phyloP scores from a whole-genome alignment of 208 protist genomes.

The Leishmania turanica region DNA sequence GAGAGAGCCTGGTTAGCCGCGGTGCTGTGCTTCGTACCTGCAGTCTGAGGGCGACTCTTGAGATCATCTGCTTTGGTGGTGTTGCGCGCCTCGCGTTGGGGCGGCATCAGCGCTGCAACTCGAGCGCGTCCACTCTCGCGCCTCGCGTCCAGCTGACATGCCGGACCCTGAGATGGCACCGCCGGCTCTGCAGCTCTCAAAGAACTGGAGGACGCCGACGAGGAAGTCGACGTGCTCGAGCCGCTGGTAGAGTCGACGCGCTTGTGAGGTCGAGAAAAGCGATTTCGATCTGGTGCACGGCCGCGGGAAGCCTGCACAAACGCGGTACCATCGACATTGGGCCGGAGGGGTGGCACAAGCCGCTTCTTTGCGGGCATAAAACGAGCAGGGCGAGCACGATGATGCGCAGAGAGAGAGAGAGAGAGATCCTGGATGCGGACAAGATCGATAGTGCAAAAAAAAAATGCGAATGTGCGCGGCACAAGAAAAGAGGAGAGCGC shows the following conservation, averaged over 20 bases:
- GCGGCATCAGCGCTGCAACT: background rate
- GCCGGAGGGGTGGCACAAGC: conserved; percentile 35
- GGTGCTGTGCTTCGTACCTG: background rate
- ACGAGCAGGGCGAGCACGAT: background rate
- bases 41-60: background rate
- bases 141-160: background rate
- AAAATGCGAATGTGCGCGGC: background rate
- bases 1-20: no score
- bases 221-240: conserved; percentile 4
- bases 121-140: background rate
- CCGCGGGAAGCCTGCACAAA: conserved; percentile 27
- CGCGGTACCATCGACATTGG: conserved; percentile 41
- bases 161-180: background rate
- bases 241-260: background rate
- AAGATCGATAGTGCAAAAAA: background rate
- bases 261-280: conserved; percentile 4
- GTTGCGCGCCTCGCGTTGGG: background rate
- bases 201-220: conserved; percentile 3
- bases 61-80: background rate
- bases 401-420: background rate
- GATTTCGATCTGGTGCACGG: conserved; percentile 4
- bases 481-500: background rate
- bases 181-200: background rate
- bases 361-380: conserved; percentile 37
- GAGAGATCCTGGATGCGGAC: background rate